Evolutionary conservation across 2,329 filamentous ascomycete species (phyloP), one percentile per base, ranked within the genome.

Genomic region (Xylariaceae sp.): DNA sequence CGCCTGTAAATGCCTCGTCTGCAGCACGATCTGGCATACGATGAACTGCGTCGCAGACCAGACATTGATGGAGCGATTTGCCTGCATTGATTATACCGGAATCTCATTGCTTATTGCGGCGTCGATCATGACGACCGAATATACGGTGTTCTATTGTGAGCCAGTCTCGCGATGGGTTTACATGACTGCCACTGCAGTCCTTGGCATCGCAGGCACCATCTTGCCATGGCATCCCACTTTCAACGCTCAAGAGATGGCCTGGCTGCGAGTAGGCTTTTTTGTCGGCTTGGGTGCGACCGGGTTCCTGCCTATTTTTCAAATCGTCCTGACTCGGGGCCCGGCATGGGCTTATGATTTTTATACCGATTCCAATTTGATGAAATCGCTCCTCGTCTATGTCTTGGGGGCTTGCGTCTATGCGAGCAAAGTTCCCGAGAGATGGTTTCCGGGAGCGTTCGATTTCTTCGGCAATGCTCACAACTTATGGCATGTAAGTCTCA

Each of bases 131-230:
- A 96, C 94, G 2, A 96, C 90, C 33, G 94, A 99, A 68, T 99
- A 97, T 73, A 96, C 94, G 0, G 94, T 92, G 19, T 99, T 99
- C 70, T 99, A 99, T 75, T 96, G 94, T 73, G 94, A 99, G 63
- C 91, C 94, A 3, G 63, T 87, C 42, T 91, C 87, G 59, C 86
- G 91, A 48, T 94, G 87, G 80, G 76, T 81, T 11, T 99, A 97
- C 71, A 94, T 99, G 75, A 70, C 79, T 39, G 75, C 88, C 44
- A 97, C 94, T 2, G 86, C 88, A 49, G 67, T 85, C 12, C 81
- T 99, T 22, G 94, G 94, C 42, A 72, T 95, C 49, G 88, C 85
- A 36, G 94, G 94, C 49, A 89, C 95, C 56, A 88, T 96, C 55
- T 78, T 99, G 35, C 92, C 94, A 2, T 99, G 94, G 94, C 89